A percentile compares a stretch with the other conserved stretches of the same genome.
Conservation (phyloP, 305 asterid species). For the Withania somnifera region DNA sequence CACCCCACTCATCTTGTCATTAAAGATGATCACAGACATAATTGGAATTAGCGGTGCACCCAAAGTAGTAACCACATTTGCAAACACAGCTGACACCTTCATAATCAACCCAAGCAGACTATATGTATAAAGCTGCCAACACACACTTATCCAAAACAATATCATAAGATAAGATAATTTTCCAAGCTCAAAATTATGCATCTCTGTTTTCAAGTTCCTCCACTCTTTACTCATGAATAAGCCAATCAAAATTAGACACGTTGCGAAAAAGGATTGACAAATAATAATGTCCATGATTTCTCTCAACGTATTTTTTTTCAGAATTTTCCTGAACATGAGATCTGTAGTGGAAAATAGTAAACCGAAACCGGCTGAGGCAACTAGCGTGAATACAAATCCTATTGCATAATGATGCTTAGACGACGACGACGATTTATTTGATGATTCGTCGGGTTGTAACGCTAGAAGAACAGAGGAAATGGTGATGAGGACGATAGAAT, state of each 20-base stretch:
- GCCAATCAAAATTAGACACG: slow-evolving; percentile 10
- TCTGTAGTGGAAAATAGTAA: slow-evolving; percentile 11
- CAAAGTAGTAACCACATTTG: slow-evolving; percentile 20
- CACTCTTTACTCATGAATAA: slow-evolving; percentile 28
- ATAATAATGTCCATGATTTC: slow-evolving; percentile 16
- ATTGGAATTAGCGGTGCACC: slow-evolving; percentile 21
- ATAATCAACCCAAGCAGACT: slow-evolving; percentile 24
- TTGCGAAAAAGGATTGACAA: slow-evolving; percentile 19
- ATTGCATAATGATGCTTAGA: not conserved
- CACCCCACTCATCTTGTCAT: slow-evolving; percentile 22
- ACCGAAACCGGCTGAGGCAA: slow-evolving; percentile 20
- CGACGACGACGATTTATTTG: not conserved
- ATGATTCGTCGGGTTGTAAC: slow-evolving; percentile 7
- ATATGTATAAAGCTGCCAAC: slow-evolving; percentile 28
- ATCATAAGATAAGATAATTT: slow-evolving; percentile 10
- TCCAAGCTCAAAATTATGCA: slow-evolving; percentile 17
- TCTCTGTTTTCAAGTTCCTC: slow-evolving; percentile 19
- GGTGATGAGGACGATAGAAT: slow-evolving; percentile 27
- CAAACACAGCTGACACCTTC: slow-evolving; percentile 22
- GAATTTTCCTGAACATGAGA: slow-evolving; percentile 8
- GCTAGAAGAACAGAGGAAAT: slow-evolving; percentile 23
- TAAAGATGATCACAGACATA: slow-evolving; percentile 18
- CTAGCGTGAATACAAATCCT: slow-evolving; percentile 23
- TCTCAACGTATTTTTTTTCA: not conserved
- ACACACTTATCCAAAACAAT: slow-evolving; percentile 13